These are phyloP conservation scores for Fremontodendron californicum DNA, from an alignment of 345 rosid genomes.

Conservation along the genomic window DNA sequence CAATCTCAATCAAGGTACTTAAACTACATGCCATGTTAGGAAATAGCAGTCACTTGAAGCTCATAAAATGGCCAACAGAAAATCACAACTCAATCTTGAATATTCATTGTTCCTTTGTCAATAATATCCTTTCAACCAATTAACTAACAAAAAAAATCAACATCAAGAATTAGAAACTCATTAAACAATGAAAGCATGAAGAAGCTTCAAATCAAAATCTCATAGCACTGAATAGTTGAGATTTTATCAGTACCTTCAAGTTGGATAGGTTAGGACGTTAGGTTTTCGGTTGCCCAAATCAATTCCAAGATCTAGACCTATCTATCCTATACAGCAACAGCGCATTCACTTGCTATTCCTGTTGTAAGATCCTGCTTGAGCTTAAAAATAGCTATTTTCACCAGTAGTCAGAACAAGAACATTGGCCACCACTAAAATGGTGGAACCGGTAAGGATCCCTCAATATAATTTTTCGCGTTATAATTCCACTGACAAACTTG, in stretches of 20 bases:
- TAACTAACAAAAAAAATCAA: background rate
- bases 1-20: background rate
- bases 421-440: conserved; percentile 66
- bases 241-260: conserved; percentile 3
- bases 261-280: background rate
- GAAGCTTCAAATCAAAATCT: background rate
- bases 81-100: background rate
- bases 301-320: background rate
- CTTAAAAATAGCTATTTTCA: conserved; percentile 30
- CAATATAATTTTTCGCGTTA: conserved; percentile 47
- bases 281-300: background rate
- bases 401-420: conserved; percentile 87
- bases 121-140: background rate
- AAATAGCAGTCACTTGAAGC: background rate
- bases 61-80: background rate
- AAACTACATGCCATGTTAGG: background rate
- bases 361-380: background rate
- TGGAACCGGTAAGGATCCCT: conserved; percentile 84
- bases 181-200: background rate
- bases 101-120: background rate
- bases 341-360: background rate
- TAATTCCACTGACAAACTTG: conserved; percentile 60
- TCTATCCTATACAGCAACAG: background rate
- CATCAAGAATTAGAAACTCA: background rate
- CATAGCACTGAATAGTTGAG: background rate